These are phyloP conservation scores for Populus nigra DNA, from an alignment of 345 rosid genomes.

Conservation along the genomic window DNA sequence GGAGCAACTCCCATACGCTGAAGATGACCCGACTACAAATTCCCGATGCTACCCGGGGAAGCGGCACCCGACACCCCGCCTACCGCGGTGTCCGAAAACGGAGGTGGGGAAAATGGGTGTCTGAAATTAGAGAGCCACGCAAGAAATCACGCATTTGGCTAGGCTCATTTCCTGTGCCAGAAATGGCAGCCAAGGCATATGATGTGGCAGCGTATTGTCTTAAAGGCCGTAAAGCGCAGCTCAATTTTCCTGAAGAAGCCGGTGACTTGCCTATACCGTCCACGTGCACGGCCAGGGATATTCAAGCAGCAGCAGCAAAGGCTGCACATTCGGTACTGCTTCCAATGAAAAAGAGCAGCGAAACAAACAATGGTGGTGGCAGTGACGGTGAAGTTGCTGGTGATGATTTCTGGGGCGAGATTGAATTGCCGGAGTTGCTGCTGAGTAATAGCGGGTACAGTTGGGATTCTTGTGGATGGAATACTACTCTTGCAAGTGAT, in stretches of 20 bases:
- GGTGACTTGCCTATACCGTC: conserved; percentile 57
- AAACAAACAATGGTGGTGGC: neutral
- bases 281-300: conserved; percentile 61
- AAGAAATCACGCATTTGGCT: conserved; percentile 87
- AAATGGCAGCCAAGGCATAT: conserved; percentile 88
- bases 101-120: conserved; percentile 93
- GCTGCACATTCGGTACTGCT: conserved; percentile 48
- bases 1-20: conserved; percentile 45
- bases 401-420: conserved; percentile 76
- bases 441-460: conserved; percentile 21
- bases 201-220: conserved; percentile 77
- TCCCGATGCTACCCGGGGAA: conserved; percentile 6
- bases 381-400: conserved; percentile 13
- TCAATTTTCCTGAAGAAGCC: conserved; percentile 72
- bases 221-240: conserved; percentile 73
- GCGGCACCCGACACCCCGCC: conserved; percentile 55
- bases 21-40: conserved; percentile 28
- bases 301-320: conserved; percentile 70
- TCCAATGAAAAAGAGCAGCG: conserved; percentile 22
- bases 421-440: conserved; percentile 67
- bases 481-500: conserved; percentile 25
- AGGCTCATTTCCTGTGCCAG: conserved; percentile 75
- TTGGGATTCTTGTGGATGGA: conserved; percentile 42
- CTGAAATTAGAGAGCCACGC: conserved; percentile 83
- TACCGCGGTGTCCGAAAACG: conserved; percentile 76